Percentiles rank a stretch among this genome's conserved stretches.
These are phyloP conservation scores for Sphaerostilbella broomeana DNA, from an alignment of 2,329 filamentous ascomycete species.

Conservation along the genomic window DNA sequence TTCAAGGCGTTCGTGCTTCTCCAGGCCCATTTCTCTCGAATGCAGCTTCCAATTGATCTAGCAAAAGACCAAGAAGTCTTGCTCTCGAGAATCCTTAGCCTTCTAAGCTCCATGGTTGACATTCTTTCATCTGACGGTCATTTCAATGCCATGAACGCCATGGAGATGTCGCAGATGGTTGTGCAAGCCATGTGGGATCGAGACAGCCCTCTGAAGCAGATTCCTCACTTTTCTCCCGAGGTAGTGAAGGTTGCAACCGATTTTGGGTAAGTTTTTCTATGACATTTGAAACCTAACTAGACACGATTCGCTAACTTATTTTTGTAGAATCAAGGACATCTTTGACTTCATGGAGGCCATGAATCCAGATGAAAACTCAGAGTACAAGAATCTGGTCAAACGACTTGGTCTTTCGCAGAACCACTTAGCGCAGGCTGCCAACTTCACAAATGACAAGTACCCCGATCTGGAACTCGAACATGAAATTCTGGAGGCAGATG, in stretches of 20 bases:
- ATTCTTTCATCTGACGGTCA: slow-evolving; percentile 93
- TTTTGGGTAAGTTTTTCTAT: slow-evolving; percentile 52
- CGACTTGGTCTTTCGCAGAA: slow-evolving; percentile 70
- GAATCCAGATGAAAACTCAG: slow-evolving; percentile 86
- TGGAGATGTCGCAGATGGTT: slow-evolving; percentile 99
- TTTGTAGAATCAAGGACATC: slow-evolving; percentile 73
- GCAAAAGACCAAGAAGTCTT: slow-evolving; percentile 93
- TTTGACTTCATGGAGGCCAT: slow-evolving; percentile 99
- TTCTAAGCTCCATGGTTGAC: slow-evolving; percentile 88
- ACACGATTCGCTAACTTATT: slow-evolving; percentile 25
- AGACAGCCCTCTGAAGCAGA: slow-evolving; percentile 93
- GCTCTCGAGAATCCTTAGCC: slow-evolving; percentile 73
- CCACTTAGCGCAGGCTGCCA: slow-evolving; percentile 82
- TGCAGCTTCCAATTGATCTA: slow-evolving; percentile 92
- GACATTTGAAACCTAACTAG: neutral
- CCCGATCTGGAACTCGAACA: slow-evolving; percentile 91
- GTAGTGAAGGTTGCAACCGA: slow-evolving; percentile 77
- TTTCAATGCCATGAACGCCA: slow-evolving; percentile 94
- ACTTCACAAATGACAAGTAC: slow-evolving; percentile 94
- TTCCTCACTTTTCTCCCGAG: slow-evolving; percentile 84
- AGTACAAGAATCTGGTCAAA: slow-evolving; percentile 72
- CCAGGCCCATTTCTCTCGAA: slow-evolving; percentile 93
- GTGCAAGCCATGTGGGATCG: slow-evolving; percentile 99
- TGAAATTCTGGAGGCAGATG: slow-evolving; percentile 72
- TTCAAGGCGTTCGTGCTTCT: slow-evolving; percentile 98